phyloP scores from a whole-genome alignment of 2,329 filamentous ascomycete genomes.

The Exophiala sp. region DNA sequence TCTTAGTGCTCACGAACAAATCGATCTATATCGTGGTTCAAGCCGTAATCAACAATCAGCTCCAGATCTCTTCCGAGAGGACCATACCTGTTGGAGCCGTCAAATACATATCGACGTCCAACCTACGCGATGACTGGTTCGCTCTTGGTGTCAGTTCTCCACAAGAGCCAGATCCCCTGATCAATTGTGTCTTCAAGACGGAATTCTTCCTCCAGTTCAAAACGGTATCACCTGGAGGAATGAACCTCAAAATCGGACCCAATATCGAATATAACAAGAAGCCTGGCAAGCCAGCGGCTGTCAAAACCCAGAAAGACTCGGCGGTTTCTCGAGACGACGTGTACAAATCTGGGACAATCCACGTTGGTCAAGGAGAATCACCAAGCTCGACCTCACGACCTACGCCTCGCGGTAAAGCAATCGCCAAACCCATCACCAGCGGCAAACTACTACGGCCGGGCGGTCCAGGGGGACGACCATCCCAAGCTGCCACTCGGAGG shows the following conservation, averaged over 20 bases:
- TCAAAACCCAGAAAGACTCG: conserved; percentile 89
- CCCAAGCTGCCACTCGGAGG: conserved; percentile 48
- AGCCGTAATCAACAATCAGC: conserved; percentile 73
- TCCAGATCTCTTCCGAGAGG: conserved; percentile 76
- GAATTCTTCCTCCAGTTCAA: conserved; percentile 94
- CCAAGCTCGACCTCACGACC: conserved; percentile 77
- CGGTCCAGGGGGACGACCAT: conserved; percentile 76
- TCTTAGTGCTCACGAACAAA: conserved; percentile 77
- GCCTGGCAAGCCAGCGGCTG: conserved; percentile 80
- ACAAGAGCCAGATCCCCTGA: conserved; percentile 86
- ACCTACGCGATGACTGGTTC: conserved; percentile 92
- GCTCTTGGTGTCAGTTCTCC: conserved; percentile 83
- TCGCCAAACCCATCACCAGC: conserved; percentile 85
- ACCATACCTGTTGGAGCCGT: conserved; percentile 81
- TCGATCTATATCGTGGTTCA: conserved; percentile 90
- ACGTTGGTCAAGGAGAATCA: conserved; percentile 79
- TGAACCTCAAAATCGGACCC: conserved; percentile 79
- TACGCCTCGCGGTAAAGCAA: conserved; percentile 80
- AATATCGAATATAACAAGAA: conserved; percentile 96
- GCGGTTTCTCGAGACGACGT: conserved; percentile 67
- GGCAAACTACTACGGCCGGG: conserved; percentile 90
- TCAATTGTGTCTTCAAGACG: conserved; percentile 94
- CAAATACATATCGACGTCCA: conserved; percentile 80
- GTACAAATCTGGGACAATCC: conserved; percentile 91
- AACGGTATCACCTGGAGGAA: conserved; percentile 71